Base-by-base conservation (phyloP, 495 filamentous ascomycete species). In the Corynascus novoguineensis region DNA sequence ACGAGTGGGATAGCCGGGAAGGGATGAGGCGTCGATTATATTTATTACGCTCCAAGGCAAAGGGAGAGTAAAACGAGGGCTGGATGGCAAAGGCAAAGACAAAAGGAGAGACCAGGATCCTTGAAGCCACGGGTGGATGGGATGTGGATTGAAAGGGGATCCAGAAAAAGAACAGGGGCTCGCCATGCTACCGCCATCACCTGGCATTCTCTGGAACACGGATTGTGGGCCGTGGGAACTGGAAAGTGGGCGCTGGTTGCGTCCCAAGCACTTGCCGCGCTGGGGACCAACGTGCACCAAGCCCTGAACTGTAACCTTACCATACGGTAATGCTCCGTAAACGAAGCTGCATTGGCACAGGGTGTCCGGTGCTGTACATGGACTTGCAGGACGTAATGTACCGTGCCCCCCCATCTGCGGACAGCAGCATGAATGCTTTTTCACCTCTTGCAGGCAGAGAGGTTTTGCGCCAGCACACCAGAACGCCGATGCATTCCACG, bases 11-110 rank as follows among this genome's bases (percentile, higher is more conserved):
- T 40, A 29, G 12, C 24, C 28, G n/a, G 46, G n/a, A 17, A n/a
- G n/a, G n/a, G 37, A 44, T 41, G 54, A 38, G 57, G 41, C 42
- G 31, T 35, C 27, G 47, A 29, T 53, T 45, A 58, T 53, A 46
- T 46, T 57, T 38, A 46, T 37, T 50, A 51, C 28, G 47, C 48
- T n/a, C 29, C 8, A 32, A 14, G 42, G 22, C 21, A 24, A 47
- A 46, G 37, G 28, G 22, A 5, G 47, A 52, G 27, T 1, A 15
- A 45, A 53, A 52, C 24, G 45, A 58, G 48, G 42, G 57, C 41
- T 25, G 51, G 34, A 58, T 55, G 41, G 41, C 22, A n/a, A 15
- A n/a, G n/a, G n/a, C n/a, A n/a, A n/a, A n/a, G 27, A 48, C 47
- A 56, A 25, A 35, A 40, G 21, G 50, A 52, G 32, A 38, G 37